Evolutionary conservation across 345 rosid species (phyloP).

Genomic region (Ceriops tagal): DNA sequence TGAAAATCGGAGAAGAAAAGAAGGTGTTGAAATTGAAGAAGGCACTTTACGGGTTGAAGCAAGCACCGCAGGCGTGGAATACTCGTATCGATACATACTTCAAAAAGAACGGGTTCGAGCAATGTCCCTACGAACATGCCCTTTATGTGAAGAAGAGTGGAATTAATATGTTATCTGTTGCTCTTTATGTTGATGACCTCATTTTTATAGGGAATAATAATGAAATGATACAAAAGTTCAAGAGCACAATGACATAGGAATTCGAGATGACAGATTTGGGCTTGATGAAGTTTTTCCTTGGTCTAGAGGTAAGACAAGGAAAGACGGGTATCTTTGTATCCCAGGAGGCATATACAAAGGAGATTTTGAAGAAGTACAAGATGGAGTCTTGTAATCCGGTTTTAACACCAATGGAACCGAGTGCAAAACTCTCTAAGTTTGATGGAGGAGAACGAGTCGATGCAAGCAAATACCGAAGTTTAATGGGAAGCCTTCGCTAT

Average conservation of each 20-base stretch:
- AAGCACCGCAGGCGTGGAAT: too few species aligned
- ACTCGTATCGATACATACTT: background rate
- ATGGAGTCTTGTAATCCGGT: too few species aligned
- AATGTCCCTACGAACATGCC: background rate
- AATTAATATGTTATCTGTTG: background rate
- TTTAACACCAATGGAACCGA: too few species aligned
- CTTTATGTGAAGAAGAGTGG: too few species aligned
- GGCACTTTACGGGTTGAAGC: too few species aligned
- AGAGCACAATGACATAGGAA: background rate
- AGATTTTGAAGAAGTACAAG: too few species aligned
- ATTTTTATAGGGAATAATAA: slow-evolving; percentile 3
- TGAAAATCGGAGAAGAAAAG: too few species aligned
- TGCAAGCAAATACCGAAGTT: too few species aligned
- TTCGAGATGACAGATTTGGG: slow-evolving; percentile 3
- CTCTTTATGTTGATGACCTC: slow-evolving; percentile 10
- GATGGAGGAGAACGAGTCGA: background rate
- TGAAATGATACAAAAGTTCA: background rate
- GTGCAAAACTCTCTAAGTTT: background rate
- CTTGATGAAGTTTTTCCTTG: slow-evolving; percentile 6
- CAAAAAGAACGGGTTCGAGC: background rate
- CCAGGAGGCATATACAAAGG: too few species aligned
- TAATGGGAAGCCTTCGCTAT: background rate
- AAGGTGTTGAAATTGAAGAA: too few species aligned
- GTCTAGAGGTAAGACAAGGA: slow-evolving; percentile 7
- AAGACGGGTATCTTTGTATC: slow-evolving; percentile 2